Base-by-base conservation (phyloP, 2,329 filamentous ascomycete species). In the Davidsoniella eucalypti region DNA sequence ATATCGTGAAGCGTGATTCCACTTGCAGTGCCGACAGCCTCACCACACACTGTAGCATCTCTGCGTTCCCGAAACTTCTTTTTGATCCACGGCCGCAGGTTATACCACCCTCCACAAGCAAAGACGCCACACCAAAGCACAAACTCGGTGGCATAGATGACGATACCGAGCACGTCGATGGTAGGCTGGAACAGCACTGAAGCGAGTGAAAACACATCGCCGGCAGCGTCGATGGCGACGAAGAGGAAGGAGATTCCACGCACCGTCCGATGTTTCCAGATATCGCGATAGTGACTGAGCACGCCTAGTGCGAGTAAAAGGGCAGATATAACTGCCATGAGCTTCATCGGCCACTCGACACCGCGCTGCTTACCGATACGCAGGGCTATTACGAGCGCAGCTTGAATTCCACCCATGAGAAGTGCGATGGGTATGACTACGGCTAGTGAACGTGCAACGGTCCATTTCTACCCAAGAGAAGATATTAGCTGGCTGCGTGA, bases 231-330 rank as follows among this genome's bases (percentile, higher is more conserved):
- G 41, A 85, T 80, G 1, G 67, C 76, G 0, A 83, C 79, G 55
- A 86, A 86, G 2, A 83, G 65, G 60, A 85, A 84, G 1, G 79
- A 83, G 38, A 85, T 84, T 6, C 81, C 80, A 12, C 78, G 69
- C 1, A 84, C 80, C 0, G 79, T 82, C 5, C 75, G 70, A 55
- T 82, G 73, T 2, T 69, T 59, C 57, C 75, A 83, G 18, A 86
- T 84, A 54, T 85, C 80, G 67, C 72, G 75, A 57, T 84, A 85
- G 59, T 85, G 80, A 2, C 75, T 65, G 6, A 83, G 62, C 0
- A 85, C 82, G 0, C 82, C 82, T 1, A 76, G 70, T 1, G 76
- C 77, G 1, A 85, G 69, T 2, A 85, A 66, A 0, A 68, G 60
- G 0, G 80, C 79, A 0, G 80, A 79, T 1, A 84, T 60, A 0